Evolutionary conservation across 805 yeast species (phyloP), one percentile per base, ranked within the genome.

Genomic region (Myxozyma lipomycoides): DNA sequence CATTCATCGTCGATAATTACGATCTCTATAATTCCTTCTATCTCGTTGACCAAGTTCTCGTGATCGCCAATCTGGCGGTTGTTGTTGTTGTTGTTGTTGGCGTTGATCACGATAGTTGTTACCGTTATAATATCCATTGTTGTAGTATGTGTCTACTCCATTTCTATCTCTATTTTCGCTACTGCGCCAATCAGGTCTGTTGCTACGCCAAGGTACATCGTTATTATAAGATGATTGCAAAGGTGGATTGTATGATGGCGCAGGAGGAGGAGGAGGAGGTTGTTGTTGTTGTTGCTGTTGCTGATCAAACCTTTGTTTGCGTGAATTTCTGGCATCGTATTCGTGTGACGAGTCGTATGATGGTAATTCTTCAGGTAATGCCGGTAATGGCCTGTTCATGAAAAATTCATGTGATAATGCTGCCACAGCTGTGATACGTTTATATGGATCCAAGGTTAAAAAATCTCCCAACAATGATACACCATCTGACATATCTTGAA

Each of bases 281-380:
- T 46, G 51, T 17, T 50, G 53, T 4, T 49, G 45, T 3, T 46
- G 42, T 19, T 28, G 21, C 1, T 26, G 51, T 40, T 36, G 24
- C 26, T 40, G 40, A 28, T 32, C 3, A 15, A 12, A 25, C 34
- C 28, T 6, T 18, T 35, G 40, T 25, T 10, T 18, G 28, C n/a
- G 19, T 44, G 61, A 17, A 65, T 65, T 40, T 35, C 38, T 35
- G 19, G 19, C 19, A 21, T 88, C 96, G 23, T 89, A 77, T 67
- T 91, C 98, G 66, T 93, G 97, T 55, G 95, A 80, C 56, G 90
- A 95, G 58, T 84, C 90, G 58, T 84, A 84, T 25, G 75, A 76
- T 2, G 88, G 84, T n/a, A 89, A 69, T 18, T 76, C 78, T 4
- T 62, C 62, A 0, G 81, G 78, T 12, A 59, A 45, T 35, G 81